Percentiles rank a stretch among this genome's conserved stretches.
These are phyloP conservation scores for Ilyonectria destructans DNA, from an alignment of 2,329 filamentous ascomycete species.

Conservation along the genomic window DNA sequence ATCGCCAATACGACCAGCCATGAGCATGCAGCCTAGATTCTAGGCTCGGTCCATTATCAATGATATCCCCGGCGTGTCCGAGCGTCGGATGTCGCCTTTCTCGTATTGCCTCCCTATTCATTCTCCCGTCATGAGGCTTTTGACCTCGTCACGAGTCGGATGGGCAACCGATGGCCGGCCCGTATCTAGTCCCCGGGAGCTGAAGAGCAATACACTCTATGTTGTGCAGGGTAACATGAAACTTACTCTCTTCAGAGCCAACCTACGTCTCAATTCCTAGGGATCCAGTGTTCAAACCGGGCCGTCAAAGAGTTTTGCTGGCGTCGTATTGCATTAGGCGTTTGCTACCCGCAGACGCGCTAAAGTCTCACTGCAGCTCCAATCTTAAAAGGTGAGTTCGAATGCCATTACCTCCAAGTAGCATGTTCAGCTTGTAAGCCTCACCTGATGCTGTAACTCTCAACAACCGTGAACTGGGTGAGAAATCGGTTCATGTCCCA, in stretches of 20 bases:
- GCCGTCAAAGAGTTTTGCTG: background rate
- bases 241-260: background rate
- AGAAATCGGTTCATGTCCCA: too few species aligned
- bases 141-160: constrained; percentile 1
- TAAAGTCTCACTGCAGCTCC: background rate
- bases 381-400: background rate
- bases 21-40: constrained; percentile 1
- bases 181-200: background rate
- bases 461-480: too few species aligned
- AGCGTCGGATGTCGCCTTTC: background rate
- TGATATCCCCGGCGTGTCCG: background rate
- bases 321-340: background rate
- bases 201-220: background rate
- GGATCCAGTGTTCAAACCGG: background rate
- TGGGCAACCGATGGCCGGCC: background rate
- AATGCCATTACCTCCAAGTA: background rate
- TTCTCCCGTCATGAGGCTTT: background rate
- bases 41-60: constrained; percentile 4
- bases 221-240: background rate
- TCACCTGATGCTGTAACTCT: too few species aligned
- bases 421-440: too few species aligned
- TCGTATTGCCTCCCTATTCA: background rate
- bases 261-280: background rate
- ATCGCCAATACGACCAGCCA: background rate
- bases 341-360: background rate